Percentiles rank a stretch among this genome's conserved stretches.
Evolutionary conservation across 768 basidiomycete species (phyloP).

Genomic region (Amanita thiersii): DNA sequence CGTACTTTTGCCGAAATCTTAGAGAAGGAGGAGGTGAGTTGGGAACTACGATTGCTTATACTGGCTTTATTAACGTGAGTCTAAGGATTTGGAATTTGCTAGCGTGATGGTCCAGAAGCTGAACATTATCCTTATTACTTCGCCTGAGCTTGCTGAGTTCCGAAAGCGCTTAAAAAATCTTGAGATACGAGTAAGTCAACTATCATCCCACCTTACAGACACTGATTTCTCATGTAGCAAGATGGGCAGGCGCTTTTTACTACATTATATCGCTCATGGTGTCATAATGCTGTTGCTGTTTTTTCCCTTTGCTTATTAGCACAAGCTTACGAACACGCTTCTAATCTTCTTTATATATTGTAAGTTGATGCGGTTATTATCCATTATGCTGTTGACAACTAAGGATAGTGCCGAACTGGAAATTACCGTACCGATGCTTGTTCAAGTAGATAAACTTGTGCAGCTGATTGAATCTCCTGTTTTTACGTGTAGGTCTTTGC

Average conservation of each 20-base stretch:
- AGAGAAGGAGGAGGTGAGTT: slow-evolving; percentile 89
- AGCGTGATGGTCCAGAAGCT: slow-evolving; percentile 97
- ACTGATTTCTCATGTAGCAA: slow-evolving; percentile 39
- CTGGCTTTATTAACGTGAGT: slow-evolving; percentile 3
- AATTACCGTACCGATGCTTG: slow-evolving; percentile 88
- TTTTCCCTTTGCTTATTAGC: slow-evolving; percentile 95
- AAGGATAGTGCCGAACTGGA: slow-evolving; percentile 82
- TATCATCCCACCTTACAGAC: background rate
- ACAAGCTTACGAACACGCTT: slow-evolving; percentile 98
- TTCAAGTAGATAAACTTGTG: slow-evolving; percentile 96
- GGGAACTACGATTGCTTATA: background rate
- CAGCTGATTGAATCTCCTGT: slow-evolving; percentile 98
- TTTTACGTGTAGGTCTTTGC: slow-evolving; percentile 72
- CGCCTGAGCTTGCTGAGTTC: slow-evolving; percentile 93
- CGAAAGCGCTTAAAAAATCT: slow-evolving; percentile 86
- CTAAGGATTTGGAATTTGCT: slow-evolving; percentile 92
- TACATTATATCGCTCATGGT: slow-evolving; percentile 94
- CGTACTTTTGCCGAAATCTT: slow-evolving; percentile 93
- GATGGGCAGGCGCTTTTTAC: slow-evolving; percentile 96
- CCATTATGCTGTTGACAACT: background rate
- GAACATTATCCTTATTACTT: slow-evolving; percentile 93
- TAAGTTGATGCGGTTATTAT: slow-evolving; percentile 21
- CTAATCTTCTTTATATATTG: slow-evolving; percentile 94
- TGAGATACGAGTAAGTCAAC: slow-evolving; percentile 68
- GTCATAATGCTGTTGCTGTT: slow-evolving; percentile 94